phyloP scores from a whole-genome alignment of 1,284 basidiomycete species.

The Ustilago bromivora region DNA sequence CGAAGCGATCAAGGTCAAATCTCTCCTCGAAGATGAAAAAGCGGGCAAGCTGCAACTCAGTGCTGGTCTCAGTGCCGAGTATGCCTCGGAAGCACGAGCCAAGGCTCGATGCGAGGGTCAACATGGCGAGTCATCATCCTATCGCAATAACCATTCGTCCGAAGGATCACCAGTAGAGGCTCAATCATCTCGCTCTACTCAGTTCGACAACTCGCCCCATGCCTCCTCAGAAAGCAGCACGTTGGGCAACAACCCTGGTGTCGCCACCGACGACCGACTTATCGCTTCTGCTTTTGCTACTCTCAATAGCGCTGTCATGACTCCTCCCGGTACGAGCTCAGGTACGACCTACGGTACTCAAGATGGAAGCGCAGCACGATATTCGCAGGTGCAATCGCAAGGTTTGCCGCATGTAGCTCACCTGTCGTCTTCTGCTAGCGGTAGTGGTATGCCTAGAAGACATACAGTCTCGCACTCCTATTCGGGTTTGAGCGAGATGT shows the following conservation, averaged over 20 bases:
- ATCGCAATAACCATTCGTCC: conserved; percentile 16
- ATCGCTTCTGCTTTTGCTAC: conserved; percentile 52
- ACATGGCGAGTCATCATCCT: conserved; percentile 26
- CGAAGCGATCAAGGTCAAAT: conserved; percentile 52
- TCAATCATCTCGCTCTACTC: conserved; percentile 9
- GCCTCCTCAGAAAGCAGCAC: conserved; percentile 27
- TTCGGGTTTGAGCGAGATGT: conserved; percentile 32
- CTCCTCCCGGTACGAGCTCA: conserved; percentile 39
- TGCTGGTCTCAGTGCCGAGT: conserved; percentile 48
- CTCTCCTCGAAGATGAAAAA: conserved; percentile 53
- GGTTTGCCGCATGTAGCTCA: conserved; percentile 11
- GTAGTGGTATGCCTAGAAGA: conserved; percentile 30
- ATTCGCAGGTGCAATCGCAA: conserved; percentile 27
- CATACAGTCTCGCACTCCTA: conserved; percentile 48
- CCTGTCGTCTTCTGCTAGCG: background rate
- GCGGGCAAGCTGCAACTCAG: conserved; percentile 51
- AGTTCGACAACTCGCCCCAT: conserved; percentile 31
- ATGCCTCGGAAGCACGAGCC: conserved; percentile 25
- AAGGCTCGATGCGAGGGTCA: conserved; percentile 35
- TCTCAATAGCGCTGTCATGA: conserved; percentile 40
- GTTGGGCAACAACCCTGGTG: conserved; percentile 14
- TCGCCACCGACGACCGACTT: conserved; percentile 31
- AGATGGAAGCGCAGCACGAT: conserved; percentile 12
- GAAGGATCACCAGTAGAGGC: conserved; percentile 24
- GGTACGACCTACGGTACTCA: conserved; percentile 9